Conservation (phyloP, 805 yeast species). For the Lachancea mirantina region DNA sequence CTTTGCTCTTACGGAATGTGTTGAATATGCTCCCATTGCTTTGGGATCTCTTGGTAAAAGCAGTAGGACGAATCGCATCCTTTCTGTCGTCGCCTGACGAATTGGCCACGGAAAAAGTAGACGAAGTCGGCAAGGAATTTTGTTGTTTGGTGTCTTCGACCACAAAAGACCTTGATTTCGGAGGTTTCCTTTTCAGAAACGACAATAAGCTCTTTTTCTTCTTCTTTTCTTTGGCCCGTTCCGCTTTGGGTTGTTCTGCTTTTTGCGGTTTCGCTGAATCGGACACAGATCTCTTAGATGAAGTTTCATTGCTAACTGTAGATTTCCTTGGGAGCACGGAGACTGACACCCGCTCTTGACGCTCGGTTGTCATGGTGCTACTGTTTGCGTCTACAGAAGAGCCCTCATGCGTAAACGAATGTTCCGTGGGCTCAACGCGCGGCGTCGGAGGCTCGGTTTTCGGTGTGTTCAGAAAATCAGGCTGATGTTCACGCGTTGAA, state of each 20-base stretch:
- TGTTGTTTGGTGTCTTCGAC: neutral
- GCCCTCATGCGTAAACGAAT: too few species aligned
- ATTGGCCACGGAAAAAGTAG: slow-evolving; percentile 12
- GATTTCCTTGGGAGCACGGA: neutral
- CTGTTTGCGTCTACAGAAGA: too few species aligned
- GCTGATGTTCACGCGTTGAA: too few species aligned
- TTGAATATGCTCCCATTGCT: slow-evolving; percentile 27
- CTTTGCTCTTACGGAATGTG: slow-evolving; percentile 19
- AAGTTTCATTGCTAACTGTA: neutral
- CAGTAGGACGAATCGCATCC: slow-evolving; percentile 14
- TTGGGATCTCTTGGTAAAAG: slow-evolving; percentile 21
- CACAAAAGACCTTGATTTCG: slow-evolving; percentile 6
- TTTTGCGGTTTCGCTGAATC: slow-evolving; percentile 8
- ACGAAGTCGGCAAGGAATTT: slow-evolving; percentile 14
- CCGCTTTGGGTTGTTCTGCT: slow-evolving; percentile 2
- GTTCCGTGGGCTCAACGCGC: slow-evolving; percentile 6
- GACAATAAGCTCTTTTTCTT: slow-evolving; percentile 26
- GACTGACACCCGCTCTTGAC: too few species aligned
- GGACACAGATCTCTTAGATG: neutral
- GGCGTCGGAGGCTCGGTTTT: slow-evolving; percentile 24
- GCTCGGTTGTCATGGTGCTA: too few species aligned
- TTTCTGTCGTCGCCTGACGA: slow-evolving; percentile 8
- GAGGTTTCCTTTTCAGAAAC: slow-evolving; percentile 22
- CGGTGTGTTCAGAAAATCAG: slow-evolving; percentile 29
- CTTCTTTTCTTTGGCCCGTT: slow-evolving; percentile 4